Conservation (phyloP, 306 rosid species). For the Medicago lupulina region DNA sequence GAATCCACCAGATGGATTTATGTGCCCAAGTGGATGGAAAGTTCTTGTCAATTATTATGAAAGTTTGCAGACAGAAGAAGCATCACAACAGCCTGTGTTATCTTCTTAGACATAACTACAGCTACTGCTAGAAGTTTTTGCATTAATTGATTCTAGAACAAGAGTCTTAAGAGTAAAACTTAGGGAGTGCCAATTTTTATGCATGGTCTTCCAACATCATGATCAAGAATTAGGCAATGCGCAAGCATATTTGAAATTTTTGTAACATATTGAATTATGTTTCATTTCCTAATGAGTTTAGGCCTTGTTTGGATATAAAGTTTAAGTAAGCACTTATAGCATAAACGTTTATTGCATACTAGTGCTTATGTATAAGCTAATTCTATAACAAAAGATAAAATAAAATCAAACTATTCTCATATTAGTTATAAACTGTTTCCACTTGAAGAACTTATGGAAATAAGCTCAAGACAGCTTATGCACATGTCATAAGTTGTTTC, state of each 20-base stretch:
- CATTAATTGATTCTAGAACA: constrained; percentile 31
- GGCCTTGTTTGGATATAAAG: no score
- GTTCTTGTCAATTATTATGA: constrained; percentile 84
- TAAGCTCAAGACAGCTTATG: no score
- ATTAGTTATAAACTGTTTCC: no score
- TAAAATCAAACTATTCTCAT: no score
- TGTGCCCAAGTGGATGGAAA: constrained; percentile 97
- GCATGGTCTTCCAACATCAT: constrained; percentile 48
- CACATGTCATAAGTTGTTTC: no score
- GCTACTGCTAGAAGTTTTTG: constrained; percentile 34
- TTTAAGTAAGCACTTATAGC: no score
- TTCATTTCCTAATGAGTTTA: constrained; percentile 2
- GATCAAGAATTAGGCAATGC: constrained; percentile 38
- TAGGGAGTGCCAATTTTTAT: constrained; percentile 45
- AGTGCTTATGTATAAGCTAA: no score
- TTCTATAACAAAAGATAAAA: no score
- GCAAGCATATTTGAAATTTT: constrained; percentile 37
- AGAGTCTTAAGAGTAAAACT: constrained; percentile 29
- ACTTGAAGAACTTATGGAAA: no score
- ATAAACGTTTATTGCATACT: no score
- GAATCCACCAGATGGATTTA: constrained; percentile 93
- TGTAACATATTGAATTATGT: constrained; percentile 38
- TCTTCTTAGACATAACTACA: constrained; percentile 53
- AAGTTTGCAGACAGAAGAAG: constrained; percentile 80
- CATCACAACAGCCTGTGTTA: constrained; percentile 61